Evolutionary conservation across 345 rosid genomes (phyloP).

Genomic region (Cardamine resedifolia): DNA sequence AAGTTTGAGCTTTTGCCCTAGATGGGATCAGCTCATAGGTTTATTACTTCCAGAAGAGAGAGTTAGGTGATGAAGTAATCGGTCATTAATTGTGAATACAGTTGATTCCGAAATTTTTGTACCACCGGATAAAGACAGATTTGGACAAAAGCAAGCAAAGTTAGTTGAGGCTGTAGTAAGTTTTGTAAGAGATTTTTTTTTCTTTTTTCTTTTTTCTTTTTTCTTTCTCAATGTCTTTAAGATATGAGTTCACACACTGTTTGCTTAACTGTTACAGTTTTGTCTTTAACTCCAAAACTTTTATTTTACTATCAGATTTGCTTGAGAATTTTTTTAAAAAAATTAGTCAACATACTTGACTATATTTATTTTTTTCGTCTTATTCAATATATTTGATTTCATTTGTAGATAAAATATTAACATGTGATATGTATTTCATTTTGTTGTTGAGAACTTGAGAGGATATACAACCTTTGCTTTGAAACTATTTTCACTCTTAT

Average conservation of each 20-base stretch:
- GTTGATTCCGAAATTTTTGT: slow-evolving; percentile 21
- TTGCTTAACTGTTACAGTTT: neutral
- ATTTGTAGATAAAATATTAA: neutral
- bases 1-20: slow-evolving; percentile 21
- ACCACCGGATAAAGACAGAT: slow-evolving; percentile 31
- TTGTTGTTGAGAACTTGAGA: neutral
- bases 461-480: neutral
- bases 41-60: slow-evolving; percentile 24
- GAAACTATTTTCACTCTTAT: neutral
- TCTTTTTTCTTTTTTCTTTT: too few species aligned
- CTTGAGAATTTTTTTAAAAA: neutral
- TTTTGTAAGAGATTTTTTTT: slow-evolving; percentile 1
- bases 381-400: neutral
- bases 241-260: slow-evolving; percentile 17
- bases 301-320: neutral
- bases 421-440: slow-evolving; percentile 1
- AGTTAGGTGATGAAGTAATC: slow-evolving; percentile 40
- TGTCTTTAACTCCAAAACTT: neutral
- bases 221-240: neutral
- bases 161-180: slow-evolving; percentile 23
- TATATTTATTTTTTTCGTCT: neutral
- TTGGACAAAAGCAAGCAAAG: slow-evolving; percentile 18
- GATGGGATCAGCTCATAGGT: slow-evolving; percentile 29
- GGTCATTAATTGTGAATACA: slow-evolving; percentile 37
- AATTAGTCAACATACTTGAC: neutral